Evolutionary conservation across 495 filamentous ascomycete species (phyloP).

Genomic region (Aspergillus ellipticus): DNA sequence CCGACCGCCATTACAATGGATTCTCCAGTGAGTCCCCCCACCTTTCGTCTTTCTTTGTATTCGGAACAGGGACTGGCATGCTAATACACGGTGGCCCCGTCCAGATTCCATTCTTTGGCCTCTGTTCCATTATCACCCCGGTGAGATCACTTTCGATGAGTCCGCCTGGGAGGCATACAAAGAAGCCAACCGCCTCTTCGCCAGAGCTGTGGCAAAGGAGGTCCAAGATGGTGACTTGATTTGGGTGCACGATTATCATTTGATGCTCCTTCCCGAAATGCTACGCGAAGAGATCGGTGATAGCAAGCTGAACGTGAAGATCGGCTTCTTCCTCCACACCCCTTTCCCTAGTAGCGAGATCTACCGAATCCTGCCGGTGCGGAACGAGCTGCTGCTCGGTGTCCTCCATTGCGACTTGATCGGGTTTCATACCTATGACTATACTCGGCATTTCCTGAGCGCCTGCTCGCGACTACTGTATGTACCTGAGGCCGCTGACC

Average conservation of each 20-base stretch:
- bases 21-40: slow-evolving; percentile 66
- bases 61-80: background rate
- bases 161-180: slow-evolving; percentile 88
- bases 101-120: slow-evolving; percentile 96
- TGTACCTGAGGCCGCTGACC: slow-evolving; percentile 25
- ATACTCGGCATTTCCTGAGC: slow-evolving; percentile 90
- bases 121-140: slow-evolving; percentile 95
- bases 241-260: slow-evolving; percentile 97
- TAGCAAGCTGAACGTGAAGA: slow-evolving; percentile 79
- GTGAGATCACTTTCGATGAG: slow-evolving; percentile 96
- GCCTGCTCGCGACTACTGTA: slow-evolving; percentile 87
- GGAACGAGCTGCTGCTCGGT: slow-evolving; percentile 80
- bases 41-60: too few species aligned
- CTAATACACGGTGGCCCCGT: slow-evolving; percentile 13
- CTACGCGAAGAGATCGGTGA: slow-evolving; percentile 78
- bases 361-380: slow-evolving; percentile 89
- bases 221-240: slow-evolving; percentile 87
- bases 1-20: slow-evolving; percentile 80
- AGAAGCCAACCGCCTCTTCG: slow-evolving; percentile 86
- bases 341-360: slow-evolving; percentile 98
- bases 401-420: slow-evolving; percentile 89
- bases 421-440: slow-evolving; percentile 96
- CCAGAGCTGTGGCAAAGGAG: slow-evolving; percentile 72
- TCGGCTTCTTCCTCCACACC: slow-evolving; percentile 96
- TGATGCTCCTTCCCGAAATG: slow-evolving; percentile 95